Evolutionary conservation across 768 basidiomycete species (phyloP), one percentile per base, ranked within the genome.

Genomic region (Pleurotus citrinopileatus): DNA sequence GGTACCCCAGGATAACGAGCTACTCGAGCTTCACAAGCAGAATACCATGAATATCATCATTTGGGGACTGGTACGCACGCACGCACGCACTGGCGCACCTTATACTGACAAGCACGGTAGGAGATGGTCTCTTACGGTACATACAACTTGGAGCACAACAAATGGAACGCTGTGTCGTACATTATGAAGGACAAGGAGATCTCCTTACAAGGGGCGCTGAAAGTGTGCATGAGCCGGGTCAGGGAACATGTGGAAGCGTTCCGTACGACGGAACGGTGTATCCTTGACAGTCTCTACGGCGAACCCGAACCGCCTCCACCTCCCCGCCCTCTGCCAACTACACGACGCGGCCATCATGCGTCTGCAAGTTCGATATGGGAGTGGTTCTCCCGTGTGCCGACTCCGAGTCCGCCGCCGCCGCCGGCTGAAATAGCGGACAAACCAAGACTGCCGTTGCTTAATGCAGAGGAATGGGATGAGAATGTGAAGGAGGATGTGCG

Each of bases 91-190:
- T 34, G n/a, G 29, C 43, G 7, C 47, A 37, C n/a, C 42, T 6
- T 38, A 27, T 56, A 42, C 29, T 46, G 38, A 50, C 54, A n/a
- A 47, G 46, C 57, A 38, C 28, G 19, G 53, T 23, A 88, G 86
- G 87, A 88, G 59, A 72, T 87, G 4, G 69, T 78, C 1, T 75
- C 83, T 0, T 87, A 76, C 62, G 82, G 80, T 59, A 66, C 69
- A 13, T 69, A 77, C 26, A 77, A 77, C 57, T 63, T 63, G 25
- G 60, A 38, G 37, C 68, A 62, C 22, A 70, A 74, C 25, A 59
- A 58, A 6, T 59, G 70, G 60, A 86, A 83, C 53, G 61, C 85
- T 29, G 71, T 87, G 38, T 66, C 72, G 3, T 62, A 85, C 27
- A 68, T 86, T 17, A 79, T 77, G 70, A 55, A 59, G 20, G 66